Base-by-base conservation (phyloP, 345 rosid genomes). In the Salix exigua region DNA sequence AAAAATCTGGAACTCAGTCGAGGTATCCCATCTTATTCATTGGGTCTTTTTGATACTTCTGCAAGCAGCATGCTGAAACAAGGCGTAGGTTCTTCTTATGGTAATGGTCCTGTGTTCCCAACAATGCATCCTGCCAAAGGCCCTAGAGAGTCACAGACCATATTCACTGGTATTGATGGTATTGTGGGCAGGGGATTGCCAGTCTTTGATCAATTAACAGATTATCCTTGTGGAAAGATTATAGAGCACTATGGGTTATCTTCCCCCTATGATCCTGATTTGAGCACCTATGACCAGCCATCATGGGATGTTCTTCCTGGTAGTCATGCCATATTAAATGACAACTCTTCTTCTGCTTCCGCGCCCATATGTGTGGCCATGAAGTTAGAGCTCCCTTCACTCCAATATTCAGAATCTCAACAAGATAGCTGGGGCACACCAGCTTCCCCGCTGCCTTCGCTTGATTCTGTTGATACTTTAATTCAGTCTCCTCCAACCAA, bases 371-470 rank as follows among this genome's bases (percentile, higher is more conserved):
- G 82, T 25, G 92, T 82, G 94, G 88, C 94, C 78, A 81, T 89
- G 97, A 94, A 96, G 99, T 85, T 87, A 91, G 99, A 96, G 98
- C 98, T 96, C 99, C 98, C 98, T 96, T 96, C 99, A 92, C 94
- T 96, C 98, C 99, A 96, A 96, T 89, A 88, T 92, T 75, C 92
- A 79, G 98, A 93, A 84, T 80, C 87, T 80, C 88, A 89, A 70
- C 86, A 92, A 74, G 88, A 90, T 80, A 88, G 89, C 87, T 91
- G 97, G 97, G 92, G 85, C 68, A 74, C 88, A 64, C 82, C 89
- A 28, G 80, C 87, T 78, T 82, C 90, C 73, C 85, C 92, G 21
- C 92, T 89, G 76, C 87, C 87, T 81, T 84, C 89, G 40, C 92
- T 92, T 66, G 95, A 92, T 70, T 81, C 94, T 30, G 89, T 88